These are phyloP conservation scores for Suhomyces atakaporum DNA, from an alignment of 1,139 yeast genomes.

Conservation along the genomic window DNA sequence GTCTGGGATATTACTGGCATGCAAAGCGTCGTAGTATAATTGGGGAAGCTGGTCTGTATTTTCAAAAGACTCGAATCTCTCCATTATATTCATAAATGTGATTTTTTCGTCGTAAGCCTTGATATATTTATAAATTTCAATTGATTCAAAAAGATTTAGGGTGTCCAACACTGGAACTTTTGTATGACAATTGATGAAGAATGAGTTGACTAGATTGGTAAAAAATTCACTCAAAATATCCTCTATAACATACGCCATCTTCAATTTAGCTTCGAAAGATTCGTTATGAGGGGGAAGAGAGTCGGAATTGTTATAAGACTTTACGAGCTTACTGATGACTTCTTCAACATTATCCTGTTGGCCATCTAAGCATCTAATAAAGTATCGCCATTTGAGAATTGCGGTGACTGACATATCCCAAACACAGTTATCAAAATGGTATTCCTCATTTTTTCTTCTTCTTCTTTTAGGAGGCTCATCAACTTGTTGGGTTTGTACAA, in stretches of 20 bases:
- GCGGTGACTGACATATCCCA: conserved; percentile 49
- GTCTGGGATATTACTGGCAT: conserved; percentile 20
- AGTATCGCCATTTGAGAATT: conserved; percentile 38
- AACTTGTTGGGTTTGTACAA: conserved; percentile 2
- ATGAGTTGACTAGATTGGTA: conserved; percentile 30
- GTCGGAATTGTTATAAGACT: conserved; percentile 19
- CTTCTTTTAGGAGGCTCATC: conserved; percentile 1
- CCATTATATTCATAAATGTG: conserved; percentile 26
- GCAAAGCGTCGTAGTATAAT: conserved; percentile 18
- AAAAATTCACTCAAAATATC: conserved; percentile 23
- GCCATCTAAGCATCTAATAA: conserved; percentile 21
- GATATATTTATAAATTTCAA: conserved; percentile 32
- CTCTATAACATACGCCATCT: conserved; percentile 22
- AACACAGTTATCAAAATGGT: conserved; percentile 22
- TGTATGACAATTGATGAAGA: conserved; percentile 37
- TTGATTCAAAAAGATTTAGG: conserved; percentile 31
- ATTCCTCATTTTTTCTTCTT: conserved; percentile 3
- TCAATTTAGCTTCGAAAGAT: conserved; percentile 20
- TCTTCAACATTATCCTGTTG: conserved; percentile 17
- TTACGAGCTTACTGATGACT: conserved; percentile 19
- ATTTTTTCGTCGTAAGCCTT: conserved; percentile 21
- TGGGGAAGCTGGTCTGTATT: conserved; percentile 16
- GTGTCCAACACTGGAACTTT: conserved; percentile 39
- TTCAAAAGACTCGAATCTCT: conserved; percentile 16
- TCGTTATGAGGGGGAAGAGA: conserved; percentile 7